Base-by-base conservation (phyloP, 2,329 filamentous ascomycete genomes). In the Nemania serpens region DNA sequence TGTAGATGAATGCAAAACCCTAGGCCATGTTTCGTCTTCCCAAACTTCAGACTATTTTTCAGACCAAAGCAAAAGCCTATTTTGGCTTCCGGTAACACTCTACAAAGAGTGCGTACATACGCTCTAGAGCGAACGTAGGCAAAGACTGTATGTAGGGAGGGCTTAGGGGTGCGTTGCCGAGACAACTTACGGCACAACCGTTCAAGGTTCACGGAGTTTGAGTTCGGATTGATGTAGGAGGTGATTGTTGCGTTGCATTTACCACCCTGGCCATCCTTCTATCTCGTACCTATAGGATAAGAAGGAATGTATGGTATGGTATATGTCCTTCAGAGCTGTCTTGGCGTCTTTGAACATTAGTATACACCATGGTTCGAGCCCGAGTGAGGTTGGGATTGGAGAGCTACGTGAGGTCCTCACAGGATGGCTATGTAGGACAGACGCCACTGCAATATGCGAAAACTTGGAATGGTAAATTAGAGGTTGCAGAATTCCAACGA, bases 1-100 rank as follows among this genome's bases (percentile, higher is more conserved):
- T 64, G 65, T 67, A 67, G 60, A 66, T 66, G 68, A 63, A 70
- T 64, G 66, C 36, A 37, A 41, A 50, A 49, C 42, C 56, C 52
- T 9, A 18, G 55, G 12, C 39, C 41, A 46, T 42, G 55, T 55
- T 41, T 64, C 48, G 55, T 37, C 47, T 37, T 36, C 49, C 41
- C 33, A 46, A 52, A 12, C 17, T 53, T 47, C 34, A 55, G 45
- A 51, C 29, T 43, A 46, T 29, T 36, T 48, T 41, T 47, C 52
- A 29, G 25, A 29, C 25, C 25, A 29, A 29, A 29, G 7, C 25
- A 29, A 29, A 29, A 29, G 7, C 25, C 25, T 29, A 29, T 4
- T 29, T 29, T 29, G 7, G 25, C 25, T 29, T 29, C 25, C 7
- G 25, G 25, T 29, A 29, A 29, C 7, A 29, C 25, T 4, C 25